Percentiles rank a stretch among this genome's conserved stretches.
Conservation (phyloP, 2,329 filamentous ascomycete genomes). For the Nemania bipapillata region DNA sequence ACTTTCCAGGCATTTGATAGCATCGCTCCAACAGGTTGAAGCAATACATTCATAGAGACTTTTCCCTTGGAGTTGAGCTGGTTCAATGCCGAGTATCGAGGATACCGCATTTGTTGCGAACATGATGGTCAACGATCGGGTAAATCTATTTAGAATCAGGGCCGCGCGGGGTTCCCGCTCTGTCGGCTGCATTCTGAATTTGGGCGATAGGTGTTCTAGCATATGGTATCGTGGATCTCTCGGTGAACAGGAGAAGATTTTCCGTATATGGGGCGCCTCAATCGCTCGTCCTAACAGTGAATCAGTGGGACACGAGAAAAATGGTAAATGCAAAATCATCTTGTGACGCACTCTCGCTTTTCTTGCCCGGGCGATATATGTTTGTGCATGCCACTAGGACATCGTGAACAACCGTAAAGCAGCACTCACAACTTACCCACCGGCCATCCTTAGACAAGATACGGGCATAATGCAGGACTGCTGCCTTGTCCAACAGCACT, state of each 20-base stretch:
- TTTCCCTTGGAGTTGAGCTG: conserved; percentile 75
- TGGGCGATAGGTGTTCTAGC: conserved; percentile 84
- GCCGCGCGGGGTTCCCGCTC: conserved; percentile 83
- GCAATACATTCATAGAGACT: conserved; percentile 91
- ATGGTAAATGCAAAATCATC: conserved; percentile 17
- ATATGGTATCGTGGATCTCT: conserved; percentile 89
- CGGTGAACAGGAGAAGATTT: conserved; percentile 82
- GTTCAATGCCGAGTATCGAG: conserved; percentile 77
- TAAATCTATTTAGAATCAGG: conserved; percentile 87
- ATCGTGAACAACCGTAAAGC: conserved; percentile 89
- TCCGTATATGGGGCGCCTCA: conserved; percentile 80
- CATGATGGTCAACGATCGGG: conserved; percentile 83
- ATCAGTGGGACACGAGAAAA: conserved; percentile 18
- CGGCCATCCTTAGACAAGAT: conserved; percentile 74
- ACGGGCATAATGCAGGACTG: conserved; percentile 81
- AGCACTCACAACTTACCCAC: conserved; percentile 86
- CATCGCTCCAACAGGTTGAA: conserved; percentile 78
- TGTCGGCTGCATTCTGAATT: conserved; percentile 73
- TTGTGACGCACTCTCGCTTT: conserved; percentile 75
- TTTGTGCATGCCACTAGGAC: conserved; percentile 86
- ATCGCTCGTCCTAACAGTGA: conserved; percentile 72
- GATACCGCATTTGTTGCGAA: conserved; percentile 82
- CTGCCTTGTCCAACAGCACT: conserved; percentile 82
- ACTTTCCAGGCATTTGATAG: conserved; percentile 80
- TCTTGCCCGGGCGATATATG: conserved; percentile 74